A percentile compares a stretch with the other conserved stretches of the same genome.
phyloP scores from a whole-genome alignment of 805 yeast species.

The Yarrowia sp. region DNA sequence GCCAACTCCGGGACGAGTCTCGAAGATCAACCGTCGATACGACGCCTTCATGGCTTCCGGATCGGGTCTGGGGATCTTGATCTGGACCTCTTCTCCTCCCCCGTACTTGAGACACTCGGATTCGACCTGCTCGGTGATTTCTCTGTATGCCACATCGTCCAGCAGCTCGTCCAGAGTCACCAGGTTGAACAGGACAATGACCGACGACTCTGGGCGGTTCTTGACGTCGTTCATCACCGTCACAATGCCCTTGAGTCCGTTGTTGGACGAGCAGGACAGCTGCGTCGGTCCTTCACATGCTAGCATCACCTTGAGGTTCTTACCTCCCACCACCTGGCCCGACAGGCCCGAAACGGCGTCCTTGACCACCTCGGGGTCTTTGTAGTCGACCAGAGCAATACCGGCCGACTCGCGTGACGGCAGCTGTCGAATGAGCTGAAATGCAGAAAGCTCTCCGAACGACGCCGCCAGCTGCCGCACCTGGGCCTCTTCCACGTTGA shows the following conservation, averaged over 20 bases:
- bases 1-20: slow-evolving; percentile 67
- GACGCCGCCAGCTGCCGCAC: slow-evolving; percentile 9
- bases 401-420: slow-evolving; percentile 32
- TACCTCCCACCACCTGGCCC: slow-evolving; percentile 51
- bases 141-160: slow-evolving; percentile 57
- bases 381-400: slow-evolving; percentile 35
- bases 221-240: slow-evolving; percentile 45
- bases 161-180: slow-evolving; percentile 69
- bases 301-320: slow-evolving; percentile 50
- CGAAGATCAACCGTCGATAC: slow-evolving; percentile 52
- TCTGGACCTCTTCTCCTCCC: slow-evolving; percentile 58
- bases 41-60: slow-evolving; percentile 48
- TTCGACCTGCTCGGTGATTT: slow-evolving; percentile 60
- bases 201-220: slow-evolving; percentile 46
- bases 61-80: slow-evolving; percentile 65
- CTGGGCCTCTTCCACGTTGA: slow-evolving; percentile 12
- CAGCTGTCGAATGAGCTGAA: slow-evolving; percentile 31
- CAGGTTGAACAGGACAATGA: slow-evolving; percentile 70
- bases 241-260: slow-evolving; percentile 48
- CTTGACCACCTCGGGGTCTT: slow-evolving; percentile 44
- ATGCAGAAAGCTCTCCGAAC: slow-evolving; percentile 48
- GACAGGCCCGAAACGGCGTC: slow-evolving; percentile 51
- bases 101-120: slow-evolving; percentile 61
- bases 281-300: slow-evolving; percentile 50
- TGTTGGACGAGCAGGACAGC: slow-evolving; percentile 43